phyloP scores from a whole-genome alignment of 768 basidiomycete genomes.

The Boletus edulis region DNA sequence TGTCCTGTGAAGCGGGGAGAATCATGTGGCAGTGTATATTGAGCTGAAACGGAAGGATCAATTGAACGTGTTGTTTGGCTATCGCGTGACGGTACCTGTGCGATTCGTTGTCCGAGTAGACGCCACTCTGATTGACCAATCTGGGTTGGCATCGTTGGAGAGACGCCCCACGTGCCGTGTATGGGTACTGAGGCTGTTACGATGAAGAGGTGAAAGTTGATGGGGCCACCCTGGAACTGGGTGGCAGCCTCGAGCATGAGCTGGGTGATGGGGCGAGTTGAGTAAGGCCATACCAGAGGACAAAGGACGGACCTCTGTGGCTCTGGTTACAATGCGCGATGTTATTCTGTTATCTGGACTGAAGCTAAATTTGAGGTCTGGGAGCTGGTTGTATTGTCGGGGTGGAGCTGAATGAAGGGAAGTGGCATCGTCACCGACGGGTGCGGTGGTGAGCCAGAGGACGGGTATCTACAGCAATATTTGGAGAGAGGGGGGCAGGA shows the following conservation, averaged over 20 bases:
- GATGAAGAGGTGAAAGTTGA: slow-evolving; percentile 51
- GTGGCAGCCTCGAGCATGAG: slow-evolving; percentile 30
- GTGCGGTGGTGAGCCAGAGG: slow-evolving; percentile 46
- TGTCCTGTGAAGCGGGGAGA: slow-evolving; percentile 44
- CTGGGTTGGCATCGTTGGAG: slow-evolving; percentile 25
- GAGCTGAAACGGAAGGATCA: slow-evolving; percentile 37
- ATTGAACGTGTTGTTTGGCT: slow-evolving; percentile 1
- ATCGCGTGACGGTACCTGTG: slow-evolving; percentile 37
- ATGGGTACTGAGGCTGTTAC: slow-evolving; percentile 50
- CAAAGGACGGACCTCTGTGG: slow-evolving; percentile 41
- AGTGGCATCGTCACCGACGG: slow-evolving; percentile 31
- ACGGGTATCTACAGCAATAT: slow-evolving; percentile 30
- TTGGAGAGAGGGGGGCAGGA: neutral
- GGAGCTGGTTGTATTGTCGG: slow-evolving; percentile 41
- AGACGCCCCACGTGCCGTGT: slow-evolving; percentile 27
- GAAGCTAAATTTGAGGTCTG: slow-evolving; percentile 42
- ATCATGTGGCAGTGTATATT: slow-evolving; percentile 60
- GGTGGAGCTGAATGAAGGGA: slow-evolving; percentile 27
- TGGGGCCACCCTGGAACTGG: slow-evolving; percentile 30
- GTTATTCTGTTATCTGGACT: slow-evolving; percentile 45
- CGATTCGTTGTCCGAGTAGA: slow-evolving; percentile 42
- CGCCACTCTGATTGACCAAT: slow-evolving; percentile 40
- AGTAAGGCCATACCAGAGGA: neutral
- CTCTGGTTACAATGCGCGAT: slow-evolving; percentile 39
- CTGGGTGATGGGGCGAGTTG: slow-evolving; percentile 5